Base-by-base conservation (phyloP, 2,329 filamentous ascomycete species). In the Aureobasidium leucospermi region DNA sequence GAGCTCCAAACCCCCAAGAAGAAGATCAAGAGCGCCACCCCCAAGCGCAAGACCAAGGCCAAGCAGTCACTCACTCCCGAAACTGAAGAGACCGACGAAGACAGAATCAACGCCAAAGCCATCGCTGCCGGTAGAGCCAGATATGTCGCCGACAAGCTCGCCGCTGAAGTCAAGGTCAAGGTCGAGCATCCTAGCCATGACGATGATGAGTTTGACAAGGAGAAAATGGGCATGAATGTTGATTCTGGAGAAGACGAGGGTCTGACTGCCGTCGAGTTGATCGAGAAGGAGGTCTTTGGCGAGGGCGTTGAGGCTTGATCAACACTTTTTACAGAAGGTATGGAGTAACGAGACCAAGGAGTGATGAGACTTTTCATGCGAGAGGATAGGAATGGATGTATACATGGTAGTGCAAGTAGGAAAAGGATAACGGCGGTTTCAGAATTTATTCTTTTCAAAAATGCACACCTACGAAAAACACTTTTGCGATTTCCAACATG, bases 101-200 rank as follows among this genome's bases (percentile, higher is more conserved):
- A 60, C 4, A 41, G 19, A 16, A 28, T 31, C 15, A 41, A 46
- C 13, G 38, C 60, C 19, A 46, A 53, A 1, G 57, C 45, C 15
- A 56, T 60, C 41, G 56, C 48, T 16, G 48, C 36, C 1, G 48
- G 48, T n/a, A 52, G 48, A 41, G 48, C 48, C 15, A 52, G 23
- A 52, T 52, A 52, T 29, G 19, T 16, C 31, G 48, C 48, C 3
- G 48, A 52, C 7, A 52, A 52, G 11, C 48, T 52, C 6, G 48
- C 36, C 23, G 56, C 43, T 19, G 55, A 58, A 13, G 23, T 39
- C 41, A 39, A 51, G 36, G 28, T 15, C 36, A 39, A 55, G 13
- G 15, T 11, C 6, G 36, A 6, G 23, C 23, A 23, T 34, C 23
- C 16, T 16, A 46, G 42, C 19, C 45, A 42, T 9, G 46, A 28